phyloP scores from a whole-genome alignment of 2,329 filamentous ascomycete genomes.

The Hypoxylon sp. region DNA sequence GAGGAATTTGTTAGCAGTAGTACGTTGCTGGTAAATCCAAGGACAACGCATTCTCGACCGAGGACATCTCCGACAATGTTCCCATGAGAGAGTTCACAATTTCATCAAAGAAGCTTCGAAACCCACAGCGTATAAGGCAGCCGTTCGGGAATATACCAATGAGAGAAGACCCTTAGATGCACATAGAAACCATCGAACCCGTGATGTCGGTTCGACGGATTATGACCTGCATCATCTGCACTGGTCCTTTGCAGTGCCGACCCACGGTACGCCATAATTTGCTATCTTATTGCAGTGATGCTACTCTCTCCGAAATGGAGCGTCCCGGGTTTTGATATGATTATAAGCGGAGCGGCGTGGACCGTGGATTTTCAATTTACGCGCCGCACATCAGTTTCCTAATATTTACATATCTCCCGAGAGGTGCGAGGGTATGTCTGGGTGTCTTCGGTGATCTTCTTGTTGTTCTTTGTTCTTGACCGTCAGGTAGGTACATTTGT shows the following conservation, averaged over 20 bases:
- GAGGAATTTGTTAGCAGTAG: not conserved
- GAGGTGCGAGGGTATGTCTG: not conserved
- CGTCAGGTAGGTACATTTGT: no score
- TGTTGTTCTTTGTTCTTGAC: not conserved
- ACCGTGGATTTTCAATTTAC: not conserved
- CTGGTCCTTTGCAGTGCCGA: slow-evolving; percentile 21
- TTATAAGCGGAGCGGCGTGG: slow-evolving; percentile 1
- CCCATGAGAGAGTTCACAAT: slow-evolving; percentile 2
- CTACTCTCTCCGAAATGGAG: not conserved
- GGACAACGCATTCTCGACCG: not conserved
- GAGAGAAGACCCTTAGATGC: not conserved
- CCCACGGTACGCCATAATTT: slow-evolving; percentile 7
- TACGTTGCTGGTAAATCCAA: not conserved
- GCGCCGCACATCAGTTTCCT: not conserved
- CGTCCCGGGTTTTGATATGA: not conserved
- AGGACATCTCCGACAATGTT: not conserved
- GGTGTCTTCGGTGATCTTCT: not conserved
- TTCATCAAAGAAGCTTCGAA: slow-evolving; percentile 6
- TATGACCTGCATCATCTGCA: no score
- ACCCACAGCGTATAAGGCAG: not conserved
- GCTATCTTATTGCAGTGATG: not conserved
- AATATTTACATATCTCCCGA: not conserved
- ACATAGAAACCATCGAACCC: not conserved
- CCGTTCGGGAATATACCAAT: not conserved
- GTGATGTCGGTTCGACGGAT: slow-evolving; percentile 7